Evolutionary conservation across 306 rosid species (phyloP).

Genomic region (Acmispon strigosus): DNA sequence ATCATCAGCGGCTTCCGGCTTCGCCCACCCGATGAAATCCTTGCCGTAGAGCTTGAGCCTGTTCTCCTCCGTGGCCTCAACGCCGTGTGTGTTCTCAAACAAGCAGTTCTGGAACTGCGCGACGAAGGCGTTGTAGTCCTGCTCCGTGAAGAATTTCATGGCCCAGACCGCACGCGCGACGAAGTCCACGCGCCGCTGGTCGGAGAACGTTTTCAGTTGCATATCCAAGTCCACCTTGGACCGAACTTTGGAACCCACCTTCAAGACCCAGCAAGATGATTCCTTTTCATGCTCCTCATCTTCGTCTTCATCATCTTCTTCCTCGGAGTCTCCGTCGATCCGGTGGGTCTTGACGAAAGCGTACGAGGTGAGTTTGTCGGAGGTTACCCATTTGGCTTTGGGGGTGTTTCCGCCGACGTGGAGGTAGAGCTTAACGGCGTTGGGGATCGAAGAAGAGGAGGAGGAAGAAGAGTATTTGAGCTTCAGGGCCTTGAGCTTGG

Average conservation of each 20-base stretch:
- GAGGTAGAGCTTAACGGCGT: conserved; percentile 72
- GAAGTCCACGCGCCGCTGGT: conserved; percentile 79
- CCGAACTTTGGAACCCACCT: conserved; percentile 57
- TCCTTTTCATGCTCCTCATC: conserved; percentile 15
- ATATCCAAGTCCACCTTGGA: conserved; percentile 47
- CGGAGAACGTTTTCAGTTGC: conserved; percentile 59
- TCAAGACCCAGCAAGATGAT: conserved; percentile 53
- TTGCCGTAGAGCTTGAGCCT: conserved; percentile 81
- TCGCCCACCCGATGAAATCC: conserved; percentile 86
- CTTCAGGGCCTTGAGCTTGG: conserved; percentile 74
- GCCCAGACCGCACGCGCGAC: conserved; percentile 94
- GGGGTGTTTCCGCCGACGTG: conserved; percentile 79
- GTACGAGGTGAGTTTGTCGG: conserved; percentile 63
- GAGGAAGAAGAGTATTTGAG: conserved; percentile 51
- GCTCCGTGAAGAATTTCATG: conserved; percentile 57
- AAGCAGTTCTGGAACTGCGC: conserved; percentile 50
- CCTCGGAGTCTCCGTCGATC: conserved; percentile 2
- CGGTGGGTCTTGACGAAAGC: conserved; percentile 42
- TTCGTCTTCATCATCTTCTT: conserved; percentile 25
- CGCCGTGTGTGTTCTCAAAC: conserved; percentile 72
- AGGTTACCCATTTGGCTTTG: conserved; percentile 77
- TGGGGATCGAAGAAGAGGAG: conserved; percentile 17
- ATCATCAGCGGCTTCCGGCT: conserved; percentile 83
- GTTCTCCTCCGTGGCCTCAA: conserved; percentile 61
- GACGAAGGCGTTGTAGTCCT: conserved; percentile 50